Base-by-base conservation (phyloP, 352 stramenopile species). In the Globisporangium solare region DNA sequence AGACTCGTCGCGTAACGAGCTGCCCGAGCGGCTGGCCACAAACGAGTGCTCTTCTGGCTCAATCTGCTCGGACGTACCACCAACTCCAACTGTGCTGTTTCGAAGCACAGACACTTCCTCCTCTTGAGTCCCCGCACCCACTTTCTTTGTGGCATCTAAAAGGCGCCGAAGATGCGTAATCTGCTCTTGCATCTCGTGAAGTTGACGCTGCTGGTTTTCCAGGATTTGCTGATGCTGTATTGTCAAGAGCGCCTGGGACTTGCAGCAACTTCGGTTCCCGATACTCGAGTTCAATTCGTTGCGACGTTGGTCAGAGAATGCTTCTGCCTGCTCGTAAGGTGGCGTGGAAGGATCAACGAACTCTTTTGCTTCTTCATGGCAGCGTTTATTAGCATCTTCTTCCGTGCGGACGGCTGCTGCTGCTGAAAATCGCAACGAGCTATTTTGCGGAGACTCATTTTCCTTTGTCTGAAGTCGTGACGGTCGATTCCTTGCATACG, bases 161-260 rank as follows among this genome's bases (percentile, higher is more conserved):
- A 89, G 47, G 0, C 51, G 64, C 6, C 78, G 74, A 12, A 92
- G 56, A 24, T 86, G 67, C 10, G 62, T 50, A 42, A 92, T 89
- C 52, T 92, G 82, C 50, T 79, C 70, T 63, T 89, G 78, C 70
- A 92, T 77, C 37, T 88, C 77, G 21, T 79, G 71, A 15, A 92
- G 56, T 51, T 92, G 82, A 11, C 58, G 66, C 56, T 89, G 76
- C 37, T 92, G 82, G 6, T 89, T 85, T 49, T 90, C 78, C 15
- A 90, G 64, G 31, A 89, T 86, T 61, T 89, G 71, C 37, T 92
- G 82, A 41, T 92, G 82, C 54, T 89, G 79, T 35, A 83, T 74
- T 21, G 75, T 82, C 47, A 92, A 55, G 22, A 89, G 58, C 46
- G 86, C 71, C 47, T 92, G 79, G 0, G 77, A 74, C 35, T 78